Evolutionary conservation across 1,284 basidiomycete species (phyloP).

Genomic region (Golubevia sp.): DNA sequence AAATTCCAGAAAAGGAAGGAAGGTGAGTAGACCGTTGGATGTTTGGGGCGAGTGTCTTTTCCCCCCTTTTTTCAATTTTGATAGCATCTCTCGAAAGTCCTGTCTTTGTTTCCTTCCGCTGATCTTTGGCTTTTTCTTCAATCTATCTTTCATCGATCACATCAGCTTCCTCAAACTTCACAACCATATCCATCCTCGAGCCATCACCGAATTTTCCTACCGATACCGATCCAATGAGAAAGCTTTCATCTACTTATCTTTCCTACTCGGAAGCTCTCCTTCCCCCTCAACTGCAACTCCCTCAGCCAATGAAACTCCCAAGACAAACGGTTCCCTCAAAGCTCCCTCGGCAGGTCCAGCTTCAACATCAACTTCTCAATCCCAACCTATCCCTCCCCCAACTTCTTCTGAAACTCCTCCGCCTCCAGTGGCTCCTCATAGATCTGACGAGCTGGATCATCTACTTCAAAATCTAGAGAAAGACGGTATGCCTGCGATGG

Average conservation of each 20-base stretch:
- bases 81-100: too few species aligned
- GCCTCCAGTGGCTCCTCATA: constrained; percentile 17
- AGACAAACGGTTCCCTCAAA: too few species aligned
- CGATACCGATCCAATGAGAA: constrained; percentile 68
- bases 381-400: constrained; percentile 1
- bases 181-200: constrained; percentile 82
- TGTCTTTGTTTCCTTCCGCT: too few species aligned
- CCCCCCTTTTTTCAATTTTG: constrained; percentile 2
- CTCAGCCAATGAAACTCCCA: not conserved
- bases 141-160: not conserved
- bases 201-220: constrained; percentile 97
- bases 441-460: constrained; percentile 28
- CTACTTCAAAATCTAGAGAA: constrained; percentile 66
- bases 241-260: constrained; percentile 88
- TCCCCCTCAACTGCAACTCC: not conserved
- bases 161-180: constrained; percentile 84
- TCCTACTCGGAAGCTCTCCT: constrained; percentile 69
- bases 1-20: constrained; percentile 88
- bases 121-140: not conserved
- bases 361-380: too few species aligned
- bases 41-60: not conserved
- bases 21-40: constrained; percentile 66
- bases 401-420: constrained; percentile 7
- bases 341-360: too few species aligned
- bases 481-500: constrained; percentile 77